These are phyloP conservation scores for Kodamaea sagamina DNA, from an alignment of 805 yeast species.

Conservation along the genomic window DNA sequence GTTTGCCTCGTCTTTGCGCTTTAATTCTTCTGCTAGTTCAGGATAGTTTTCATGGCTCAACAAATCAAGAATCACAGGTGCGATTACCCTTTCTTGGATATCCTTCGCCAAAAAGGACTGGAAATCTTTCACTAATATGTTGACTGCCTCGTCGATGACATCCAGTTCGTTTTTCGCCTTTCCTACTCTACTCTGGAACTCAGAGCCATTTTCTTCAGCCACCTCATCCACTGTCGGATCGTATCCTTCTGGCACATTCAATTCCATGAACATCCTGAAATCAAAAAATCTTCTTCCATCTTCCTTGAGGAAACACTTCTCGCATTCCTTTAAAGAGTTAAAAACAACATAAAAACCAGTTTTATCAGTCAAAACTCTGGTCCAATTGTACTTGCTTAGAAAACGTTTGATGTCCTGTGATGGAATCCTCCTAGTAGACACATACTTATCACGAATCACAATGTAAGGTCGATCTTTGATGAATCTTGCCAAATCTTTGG, in stretches of 20 bases:
- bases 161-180: constrained; percentile 20
- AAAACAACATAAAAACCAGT: constrained; percentile 75
- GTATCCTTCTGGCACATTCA: constrained; percentile 51
- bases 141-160: constrained; percentile 59
- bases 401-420: constrained; percentile 60
- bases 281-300: constrained; percentile 56
- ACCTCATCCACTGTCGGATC: constrained; percentile 14
- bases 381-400: constrained; percentile 63
- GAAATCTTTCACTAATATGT: constrained; percentile 62
- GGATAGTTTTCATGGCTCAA: constrained; percentile 64
- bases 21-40: constrained; percentile 39
- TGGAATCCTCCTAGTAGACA: constrained; percentile 49
- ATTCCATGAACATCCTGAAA: constrained; percentile 57
- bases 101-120: constrained; percentile 65
- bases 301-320: constrained; percentile 57
- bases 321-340: constrained; percentile 58
- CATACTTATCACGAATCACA: constrained; percentile 52
- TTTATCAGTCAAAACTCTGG: constrained; percentile 60
- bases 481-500: constrained; percentile 48
- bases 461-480: constrained; percentile 61
- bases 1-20: constrained; percentile 28
- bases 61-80: constrained; percentile 63
- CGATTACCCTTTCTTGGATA: constrained; percentile 69
- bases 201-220: constrained; percentile 18
- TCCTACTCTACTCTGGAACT: constrained; percentile 15